Evolutionary conservation across 2,329 filamentous ascomycete species (phyloP), one percentile per base, ranked within the genome.

Genomic region (Fusarium newnesense): DNA sequence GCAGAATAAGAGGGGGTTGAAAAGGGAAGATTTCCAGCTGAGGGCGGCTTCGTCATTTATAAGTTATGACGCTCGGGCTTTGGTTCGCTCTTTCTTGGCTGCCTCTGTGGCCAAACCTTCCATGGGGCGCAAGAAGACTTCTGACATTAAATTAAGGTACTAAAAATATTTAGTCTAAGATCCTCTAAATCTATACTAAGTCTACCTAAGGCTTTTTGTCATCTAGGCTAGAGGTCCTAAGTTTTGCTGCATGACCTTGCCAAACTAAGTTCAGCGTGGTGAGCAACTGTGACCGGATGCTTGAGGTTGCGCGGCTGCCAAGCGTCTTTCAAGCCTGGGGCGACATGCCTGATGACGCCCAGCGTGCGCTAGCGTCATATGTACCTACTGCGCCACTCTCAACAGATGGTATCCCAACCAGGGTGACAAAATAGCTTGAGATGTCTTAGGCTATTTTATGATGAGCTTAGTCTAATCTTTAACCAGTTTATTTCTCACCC

Each of bases 71-170:
- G 69, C 72, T 64, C 46, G 69, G 61, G 65, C 68, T 59, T 50
- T 74, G 63, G 72, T 74, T 74, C 72, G 72, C 63, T 68, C 61
- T 53, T 70, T 75, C 72, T 57, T 60, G 69, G 72, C 61, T 74
- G 69, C 72, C 72, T 74, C 72, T 61, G 52, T 53, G 21, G 12
- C 32, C 24, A 24, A 24, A 24, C 24, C 24, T 24, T 24, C 24
- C 24, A 24, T 24, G 24, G 24, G 24, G 24, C 24, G 24, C 24
- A 24, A 24, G 24, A 24, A 24, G 24, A 24, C 24, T 24, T 24
- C 24, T 24, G 24, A 24, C 24, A 24, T 24, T 24, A 24, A 24
- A 24, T 24, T 24, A 24, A 24, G 24, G 24, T 24, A 24, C 24
- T 24, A 24, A 24, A 24, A 24, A 24, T 24, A 24, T 24, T 24